Base-by-base conservation (phyloP, 208 protist species). In the Trypanosoma scelopori region DNA sequence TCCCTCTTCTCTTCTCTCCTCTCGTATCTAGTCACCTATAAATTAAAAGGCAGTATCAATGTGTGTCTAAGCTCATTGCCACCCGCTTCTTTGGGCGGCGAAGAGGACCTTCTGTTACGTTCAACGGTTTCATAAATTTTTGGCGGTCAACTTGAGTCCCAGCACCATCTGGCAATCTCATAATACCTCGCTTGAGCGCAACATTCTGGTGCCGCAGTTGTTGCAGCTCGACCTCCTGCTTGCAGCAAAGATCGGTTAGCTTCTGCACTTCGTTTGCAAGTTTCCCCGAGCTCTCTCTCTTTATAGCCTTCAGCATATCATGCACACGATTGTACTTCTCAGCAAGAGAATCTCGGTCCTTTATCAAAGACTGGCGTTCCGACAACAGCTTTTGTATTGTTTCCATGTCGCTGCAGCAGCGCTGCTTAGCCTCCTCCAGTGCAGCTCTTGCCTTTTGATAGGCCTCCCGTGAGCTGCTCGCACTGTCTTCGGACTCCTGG, bases 261-360 rank as follows among this genome's bases (percentile, higher is more conserved):
- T 65, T 69, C 45, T 78, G 75, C 18, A 94, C 51, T 52, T 91
- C 84, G 6, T 87, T 78, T 1, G 72, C 53, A 30, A 78, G 48
- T 51, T 79, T 85, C 30, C 58, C 55, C 28, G 57, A 61, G 39
- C 71, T 66, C 28, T 91, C 84, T 45, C 80, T 83, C 15, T 81
- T 79, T 9, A 78, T 39, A 41, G 46, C 71, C 18, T 80, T 76
- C 28, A 91, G 87, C 5, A 82, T 64, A 56, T 91, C 88, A 64
- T 94, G 81, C 11, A 94, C 65, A n/a, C 74, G 68, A 72, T 94
- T 94, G 73, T 94, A 92, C 59, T 88, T 89, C 53, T 89, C 81
- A 1, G 91, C 79, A 60, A 94, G 84, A 32, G 79, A 60, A 18
- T 94, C 81, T 7, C 81, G 75, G 47, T 94, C 85, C 1, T 76